A percentile compares a stretch with the other conserved stretches of the same genome.
phyloP scores from a whole-genome alignment of 345 rosid species.

The Isatis tinctoria region DNA sequence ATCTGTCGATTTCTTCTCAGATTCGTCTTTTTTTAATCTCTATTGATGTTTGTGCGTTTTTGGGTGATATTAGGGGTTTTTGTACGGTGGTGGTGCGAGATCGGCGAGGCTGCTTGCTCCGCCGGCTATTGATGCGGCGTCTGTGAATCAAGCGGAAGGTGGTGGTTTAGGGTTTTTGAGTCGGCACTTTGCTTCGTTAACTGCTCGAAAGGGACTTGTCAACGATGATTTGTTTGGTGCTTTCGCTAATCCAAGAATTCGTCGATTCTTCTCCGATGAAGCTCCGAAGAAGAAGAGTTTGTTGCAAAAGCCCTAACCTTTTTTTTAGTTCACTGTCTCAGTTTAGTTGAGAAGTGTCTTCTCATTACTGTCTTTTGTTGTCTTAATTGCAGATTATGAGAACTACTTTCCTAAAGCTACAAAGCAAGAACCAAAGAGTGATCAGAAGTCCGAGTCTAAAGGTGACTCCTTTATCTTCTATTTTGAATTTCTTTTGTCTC shows the following conservation, averaged over 20 bases:
- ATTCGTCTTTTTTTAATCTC: neutral
- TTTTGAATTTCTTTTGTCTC: neutral
- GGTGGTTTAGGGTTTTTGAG: slow-evolving; percentile 54
- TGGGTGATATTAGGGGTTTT: neutral
- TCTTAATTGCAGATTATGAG: slow-evolving; percentile 62
- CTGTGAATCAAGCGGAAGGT: slow-evolving; percentile 28
- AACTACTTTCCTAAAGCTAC: slow-evolving; percentile 76
- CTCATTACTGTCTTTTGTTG: neutral
- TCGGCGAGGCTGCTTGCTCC: slow-evolving; percentile 22
- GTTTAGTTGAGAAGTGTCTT: neutral
- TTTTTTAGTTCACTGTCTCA: no score
- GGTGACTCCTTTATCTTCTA: slow-evolving; percentile 31
- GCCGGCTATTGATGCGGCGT: slow-evolving; percentile 12
- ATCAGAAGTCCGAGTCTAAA: slow-evolving; percentile 78
- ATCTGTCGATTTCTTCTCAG: neutral
- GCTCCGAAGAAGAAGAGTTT: slow-evolving; percentile 61
- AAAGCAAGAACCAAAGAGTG: slow-evolving; percentile 76
- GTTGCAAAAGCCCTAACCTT: neutral
- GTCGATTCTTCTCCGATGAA: slow-evolving; percentile 67
- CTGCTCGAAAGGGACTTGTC: slow-evolving; percentile 30
- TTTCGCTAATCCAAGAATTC: slow-evolving; percentile 59
- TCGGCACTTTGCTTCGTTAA: slow-evolving; percentile 48
- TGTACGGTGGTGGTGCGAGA: slow-evolving; percentile 27
- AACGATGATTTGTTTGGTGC: slow-evolving; percentile 43
- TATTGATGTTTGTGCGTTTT: neutral